Evolutionary conservation across 306 rosid species (phyloP).

Genomic region (Pyrus bretschneideri): DNA sequence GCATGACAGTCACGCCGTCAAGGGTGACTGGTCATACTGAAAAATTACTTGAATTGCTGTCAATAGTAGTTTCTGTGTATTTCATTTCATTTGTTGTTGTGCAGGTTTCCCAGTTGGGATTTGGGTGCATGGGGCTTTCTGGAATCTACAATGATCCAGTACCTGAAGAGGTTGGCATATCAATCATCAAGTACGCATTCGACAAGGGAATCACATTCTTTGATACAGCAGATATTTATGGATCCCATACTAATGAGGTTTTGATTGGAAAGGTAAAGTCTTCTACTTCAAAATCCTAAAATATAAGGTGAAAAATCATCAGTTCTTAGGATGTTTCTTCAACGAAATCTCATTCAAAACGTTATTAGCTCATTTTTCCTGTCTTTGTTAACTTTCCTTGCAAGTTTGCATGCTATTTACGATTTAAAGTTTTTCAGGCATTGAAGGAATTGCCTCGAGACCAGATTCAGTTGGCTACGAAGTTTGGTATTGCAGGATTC

Average conservation of each 20-base stretch:
- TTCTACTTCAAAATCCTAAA: too few species aligned
- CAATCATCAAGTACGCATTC: constrained; percentile 52
- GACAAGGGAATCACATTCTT: constrained; percentile 60
- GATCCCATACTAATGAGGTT: constrained; percentile 48
- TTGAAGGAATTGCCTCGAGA: constrained; percentile 62
- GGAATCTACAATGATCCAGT: constrained; percentile 49
- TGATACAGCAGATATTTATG: constrained; percentile 63
- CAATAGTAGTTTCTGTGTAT: neutral
- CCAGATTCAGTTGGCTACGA: constrained; percentile 63
- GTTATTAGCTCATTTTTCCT: neutral
- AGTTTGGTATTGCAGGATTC: constrained; percentile 46
- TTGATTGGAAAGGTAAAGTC: constrained; percentile 56
- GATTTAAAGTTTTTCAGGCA: constrained; percentile 28
- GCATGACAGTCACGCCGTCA: too few species aligned
- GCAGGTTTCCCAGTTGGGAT: constrained; percentile 71
- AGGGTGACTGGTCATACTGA: too few species aligned
- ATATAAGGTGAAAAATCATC: neutral
- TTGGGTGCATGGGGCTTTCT: constrained; percentile 56
- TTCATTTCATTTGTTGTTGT: too few species aligned
- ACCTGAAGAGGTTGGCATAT: constrained; percentile 45
- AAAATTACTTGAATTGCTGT: neutral
- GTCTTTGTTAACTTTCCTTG: neutral
- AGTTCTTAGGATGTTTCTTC: neutral
- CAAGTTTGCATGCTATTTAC: neutral
- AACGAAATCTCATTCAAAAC: neutral